These are phyloP conservation scores for Aspergillus luchuensis DNA, from an alignment of 2,329 filamentous ascomycete species.

Conservation along the genomic window DNA sequence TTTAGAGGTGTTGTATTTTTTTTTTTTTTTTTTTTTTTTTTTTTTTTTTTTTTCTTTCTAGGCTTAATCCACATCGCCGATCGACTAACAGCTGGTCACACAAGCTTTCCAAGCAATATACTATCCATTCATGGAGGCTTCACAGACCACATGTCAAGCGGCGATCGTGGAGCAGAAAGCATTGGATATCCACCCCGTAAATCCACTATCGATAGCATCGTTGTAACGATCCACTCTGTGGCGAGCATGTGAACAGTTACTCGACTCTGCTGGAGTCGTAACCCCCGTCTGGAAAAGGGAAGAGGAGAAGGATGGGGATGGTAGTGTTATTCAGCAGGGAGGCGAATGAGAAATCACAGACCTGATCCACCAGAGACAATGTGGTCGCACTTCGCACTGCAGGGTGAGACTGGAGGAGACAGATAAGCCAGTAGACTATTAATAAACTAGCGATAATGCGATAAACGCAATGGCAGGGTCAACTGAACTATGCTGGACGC, in stretches of 20 bases:
- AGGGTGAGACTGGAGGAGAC: neutral
- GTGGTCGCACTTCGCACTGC: neutral
- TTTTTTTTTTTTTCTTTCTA: neutral
- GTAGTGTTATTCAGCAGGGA: neutral
- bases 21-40: neutral
- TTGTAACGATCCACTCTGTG: neutral
- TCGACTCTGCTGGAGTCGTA: neutral
- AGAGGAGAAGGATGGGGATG: no score
- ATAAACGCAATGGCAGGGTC: neutral
- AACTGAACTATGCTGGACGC: neutral
- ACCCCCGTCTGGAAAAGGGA: no score
- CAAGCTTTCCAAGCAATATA: neutral
- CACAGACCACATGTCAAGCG: neutral
- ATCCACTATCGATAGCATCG: neutral
- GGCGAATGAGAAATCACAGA: neutral
- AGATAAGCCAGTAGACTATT: neutral
- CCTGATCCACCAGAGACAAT: neutral
- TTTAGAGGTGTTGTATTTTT: neutral
- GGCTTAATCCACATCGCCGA: neutral
- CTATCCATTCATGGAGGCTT: neutral
- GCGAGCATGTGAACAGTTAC: slow-evolving; percentile 1
- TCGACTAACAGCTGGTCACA: neutral
- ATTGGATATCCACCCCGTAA: neutral
- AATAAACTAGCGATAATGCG: neutral
- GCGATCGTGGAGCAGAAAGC: neutral